phyloP scores from a whole-genome alignment of 306 rosid genomes.

The Inga laurina region DNA sequence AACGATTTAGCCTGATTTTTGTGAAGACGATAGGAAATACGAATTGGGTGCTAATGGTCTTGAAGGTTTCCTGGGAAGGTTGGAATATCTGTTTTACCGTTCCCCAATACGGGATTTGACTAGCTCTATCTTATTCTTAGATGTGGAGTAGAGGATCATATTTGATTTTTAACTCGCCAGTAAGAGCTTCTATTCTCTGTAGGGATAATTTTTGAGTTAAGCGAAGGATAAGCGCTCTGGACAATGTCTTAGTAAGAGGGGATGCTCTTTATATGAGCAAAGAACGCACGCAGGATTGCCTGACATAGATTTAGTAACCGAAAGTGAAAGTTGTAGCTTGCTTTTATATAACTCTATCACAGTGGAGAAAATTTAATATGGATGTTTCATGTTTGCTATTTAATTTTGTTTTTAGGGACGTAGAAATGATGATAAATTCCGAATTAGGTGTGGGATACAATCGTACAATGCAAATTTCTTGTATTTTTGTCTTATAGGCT shows the following conservation, averaged over 20 bases:
- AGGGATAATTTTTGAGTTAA: background rate
- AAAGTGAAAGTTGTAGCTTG: background rate
- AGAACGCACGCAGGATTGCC: background rate
- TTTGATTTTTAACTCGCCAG: background rate
- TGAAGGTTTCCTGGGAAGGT: background rate
- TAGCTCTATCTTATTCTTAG: background rate
- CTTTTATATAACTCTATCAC: background rate
- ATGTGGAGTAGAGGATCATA: background rate
- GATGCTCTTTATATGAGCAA: background rate
- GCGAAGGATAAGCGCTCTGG: background rate
- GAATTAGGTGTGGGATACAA: background rate
- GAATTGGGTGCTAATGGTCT: background rate
- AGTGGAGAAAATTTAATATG: background rate
- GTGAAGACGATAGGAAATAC: background rate
- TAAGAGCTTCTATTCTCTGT: background rate
- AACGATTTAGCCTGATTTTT: background rate
- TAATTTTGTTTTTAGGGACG: background rate
- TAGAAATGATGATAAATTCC: background rate
- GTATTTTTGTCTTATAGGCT: background rate
- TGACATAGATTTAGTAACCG: background rate
- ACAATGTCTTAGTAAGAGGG: background rate
- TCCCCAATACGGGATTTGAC: background rate
- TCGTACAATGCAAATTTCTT: background rate
- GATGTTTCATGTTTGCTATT: background rate
- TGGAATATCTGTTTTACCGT: background rate